Evolutionary conservation across 2,329 filamentous ascomycete species (phyloP).

Genomic region (Curvularia sp.): DNA sequence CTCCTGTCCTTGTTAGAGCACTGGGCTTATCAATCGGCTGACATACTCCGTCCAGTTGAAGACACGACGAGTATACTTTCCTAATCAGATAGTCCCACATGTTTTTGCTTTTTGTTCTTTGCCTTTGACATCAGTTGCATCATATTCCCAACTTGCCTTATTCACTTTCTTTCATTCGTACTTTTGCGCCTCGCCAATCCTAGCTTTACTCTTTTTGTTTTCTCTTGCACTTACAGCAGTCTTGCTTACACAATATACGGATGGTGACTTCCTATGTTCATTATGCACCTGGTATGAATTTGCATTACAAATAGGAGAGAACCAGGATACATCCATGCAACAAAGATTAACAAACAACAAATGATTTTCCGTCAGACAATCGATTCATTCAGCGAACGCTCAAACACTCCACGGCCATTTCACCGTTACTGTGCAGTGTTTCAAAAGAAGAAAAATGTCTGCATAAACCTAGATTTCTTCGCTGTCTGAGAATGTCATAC

Average conservation of each 20-base stretch:
- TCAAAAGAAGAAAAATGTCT: neutral
- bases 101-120: neutral
- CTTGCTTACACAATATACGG: neutral
- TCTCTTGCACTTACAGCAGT: neutral
- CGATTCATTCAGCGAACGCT: neutral
- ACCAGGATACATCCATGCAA: neutral
- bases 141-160: neutral
- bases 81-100: neutral
- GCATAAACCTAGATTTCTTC: neutral
- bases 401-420: neutral
- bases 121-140: neutral
- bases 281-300: neutral
- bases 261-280: neutral
- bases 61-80: neutral
- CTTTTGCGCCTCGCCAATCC: neutral
- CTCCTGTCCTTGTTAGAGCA: neutral
- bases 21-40: neutral
- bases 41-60: neutral
- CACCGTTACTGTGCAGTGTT: neutral
- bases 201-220: neutral
- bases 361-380: neutral
- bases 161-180: neutral
- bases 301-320: neutral
- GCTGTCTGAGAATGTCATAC: neutral
- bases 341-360: neutral